phyloP scores from a whole-genome alignment of 2,329 filamentous ascomycete species.

The Talaromyces sp. region DNA sequence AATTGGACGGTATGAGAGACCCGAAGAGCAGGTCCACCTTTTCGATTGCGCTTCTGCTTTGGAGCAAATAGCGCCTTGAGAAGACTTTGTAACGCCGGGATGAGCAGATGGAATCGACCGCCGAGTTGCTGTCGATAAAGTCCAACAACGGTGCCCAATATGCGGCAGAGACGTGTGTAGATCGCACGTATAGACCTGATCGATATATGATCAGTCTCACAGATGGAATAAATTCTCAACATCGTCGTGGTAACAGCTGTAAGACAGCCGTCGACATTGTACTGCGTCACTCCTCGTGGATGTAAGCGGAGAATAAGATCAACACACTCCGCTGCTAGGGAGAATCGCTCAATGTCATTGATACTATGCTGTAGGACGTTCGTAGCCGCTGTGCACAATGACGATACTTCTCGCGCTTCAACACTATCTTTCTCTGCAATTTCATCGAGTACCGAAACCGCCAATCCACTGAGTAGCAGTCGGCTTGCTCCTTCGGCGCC shows the following conservation, averaged over 20 bases:
- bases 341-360: conserved; percentile 37
- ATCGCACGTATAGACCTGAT: conserved; percentile 39
- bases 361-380: conserved; percentile 29
- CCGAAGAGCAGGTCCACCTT: conserved; percentile 31
- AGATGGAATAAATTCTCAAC: neutral
- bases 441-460: conserved; percentile 30
- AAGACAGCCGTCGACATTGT: conserved; percentile 45
- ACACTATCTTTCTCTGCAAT: conserved; percentile 39
- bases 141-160: conserved; percentile 52
- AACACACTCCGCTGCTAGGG: conserved; percentile 38
- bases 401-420: conserved; percentile 34
- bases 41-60: conserved; percentile 32
- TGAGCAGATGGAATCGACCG: conserved; percentile 58
- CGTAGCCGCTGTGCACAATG: conserved; percentile 34
- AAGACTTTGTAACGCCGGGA: conserved; percentile 53
- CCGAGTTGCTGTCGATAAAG: conserved; percentile 57
- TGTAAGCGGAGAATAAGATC: conserved; percentile 40
- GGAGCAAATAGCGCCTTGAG: conserved; percentile 55
- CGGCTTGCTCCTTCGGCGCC: conserved; percentile 31
- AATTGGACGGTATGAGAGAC: conserved; percentile 49
- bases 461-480: conserved; percentile 37
- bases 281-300: conserved; percentile 42
- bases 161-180: conserved; percentile 53
- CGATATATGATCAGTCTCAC: conserved; percentile 28
- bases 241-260: conserved; percentile 31